Conservation (phyloP, 2,329 filamentous ascomycete species). For the Trichoderma cornu-damae region DNA sequence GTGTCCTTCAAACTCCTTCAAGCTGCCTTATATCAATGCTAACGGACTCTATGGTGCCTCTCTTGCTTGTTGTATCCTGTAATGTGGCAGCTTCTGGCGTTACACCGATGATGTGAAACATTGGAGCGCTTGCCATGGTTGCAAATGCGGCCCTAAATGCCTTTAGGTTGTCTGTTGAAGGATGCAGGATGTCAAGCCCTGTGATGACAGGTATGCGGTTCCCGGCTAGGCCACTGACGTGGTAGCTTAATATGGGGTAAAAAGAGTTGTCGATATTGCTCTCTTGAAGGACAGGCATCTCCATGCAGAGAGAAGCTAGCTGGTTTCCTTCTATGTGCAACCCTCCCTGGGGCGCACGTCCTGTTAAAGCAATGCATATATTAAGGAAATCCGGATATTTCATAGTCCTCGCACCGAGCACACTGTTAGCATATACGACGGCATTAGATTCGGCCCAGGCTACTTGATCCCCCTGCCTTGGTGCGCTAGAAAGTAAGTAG, state of each 20-base stretch:
- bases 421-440: slow-evolving; percentile 43
- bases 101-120: slow-evolving; percentile 41
- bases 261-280: slow-evolving; percentile 34
- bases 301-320: slow-evolving; percentile 37
- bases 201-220: slow-evolving; percentile 33
- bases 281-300: not conserved
- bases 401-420: slow-evolving; percentile 40
- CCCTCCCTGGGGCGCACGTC: slow-evolving; percentile 45
- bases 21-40: not conserved
- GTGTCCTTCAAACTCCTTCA: slow-evolving; percentile 8
- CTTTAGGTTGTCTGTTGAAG: slow-evolving; percentile 34
- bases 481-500: slow-evolving; percentile 34
- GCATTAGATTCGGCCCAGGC: slow-evolving; percentile 44
- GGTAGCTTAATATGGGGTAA: slow-evolving; percentile 38
- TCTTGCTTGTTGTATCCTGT: slow-evolving; percentile 6
- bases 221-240: slow-evolving; percentile 30
- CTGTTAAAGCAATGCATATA: slow-evolving; percentile 40
- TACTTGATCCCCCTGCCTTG: slow-evolving; percentile 34
- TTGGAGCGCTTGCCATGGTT: slow-evolving; percentile 37
- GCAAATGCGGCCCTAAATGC: slow-evolving; percentile 43
- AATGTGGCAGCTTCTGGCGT: slow-evolving; percentile 34
- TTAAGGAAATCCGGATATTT: slow-evolving; percentile 45
- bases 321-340: slow-evolving; percentile 39
- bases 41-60: not conserved
- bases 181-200: slow-evolving; percentile 29